Evolutionary conservation across 2,329 filamentous ascomycete species (phyloP).

Genomic region (Microdochium nivale): DNA sequence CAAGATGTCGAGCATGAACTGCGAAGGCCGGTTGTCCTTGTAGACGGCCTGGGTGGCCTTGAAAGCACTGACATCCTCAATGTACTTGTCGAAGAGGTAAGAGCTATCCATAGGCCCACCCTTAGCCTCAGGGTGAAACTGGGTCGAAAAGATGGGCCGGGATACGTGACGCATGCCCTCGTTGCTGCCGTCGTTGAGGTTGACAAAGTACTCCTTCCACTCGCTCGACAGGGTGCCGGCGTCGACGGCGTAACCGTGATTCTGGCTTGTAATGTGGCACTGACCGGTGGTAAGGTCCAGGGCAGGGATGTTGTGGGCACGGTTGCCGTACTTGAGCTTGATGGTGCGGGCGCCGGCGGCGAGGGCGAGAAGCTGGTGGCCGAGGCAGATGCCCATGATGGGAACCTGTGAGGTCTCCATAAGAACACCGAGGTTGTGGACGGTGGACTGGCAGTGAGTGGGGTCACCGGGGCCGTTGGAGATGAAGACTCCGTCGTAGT

Average conservation of each 20-base stretch:
- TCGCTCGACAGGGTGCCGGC: constrained; percentile 70
- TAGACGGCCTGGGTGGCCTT: constrained; percentile 73
- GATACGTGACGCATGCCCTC: constrained; percentile 94
- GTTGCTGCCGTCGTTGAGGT: constrained; percentile 95
- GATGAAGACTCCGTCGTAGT: constrained; percentile 98
- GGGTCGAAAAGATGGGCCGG: constrained; percentile 93
- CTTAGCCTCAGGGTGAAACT: constrained; percentile 98
- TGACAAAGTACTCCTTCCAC: constrained; percentile 98
- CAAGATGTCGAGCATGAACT: constrained; percentile 82
- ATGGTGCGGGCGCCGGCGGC: constrained; percentile 82
- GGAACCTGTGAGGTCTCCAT: constrained; percentile 89
- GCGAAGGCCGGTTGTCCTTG: constrained; percentile 80
- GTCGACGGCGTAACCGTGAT: constrained; percentile 96
- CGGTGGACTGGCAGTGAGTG: constrained; percentile 90
- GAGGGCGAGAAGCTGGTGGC: constrained; percentile 90
- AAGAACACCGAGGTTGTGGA: constrained; percentile 82
- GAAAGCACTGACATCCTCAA: constrained; percentile 82
- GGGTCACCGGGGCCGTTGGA: constrained; percentile 98
- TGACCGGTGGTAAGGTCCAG: constrained; percentile 90
- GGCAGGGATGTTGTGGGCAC: constrained; percentile 96
- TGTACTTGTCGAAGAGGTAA: constrained; percentile 94
- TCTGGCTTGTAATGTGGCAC: constrained; percentile 98
- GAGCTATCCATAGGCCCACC: constrained; percentile 92
- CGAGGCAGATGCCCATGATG: constrained; percentile 96
- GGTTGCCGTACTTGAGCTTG: constrained; percentile 99